phyloP scores from a whole-genome alignment of 768 basidiomycete species.

The Trametes maxima region DNA sequence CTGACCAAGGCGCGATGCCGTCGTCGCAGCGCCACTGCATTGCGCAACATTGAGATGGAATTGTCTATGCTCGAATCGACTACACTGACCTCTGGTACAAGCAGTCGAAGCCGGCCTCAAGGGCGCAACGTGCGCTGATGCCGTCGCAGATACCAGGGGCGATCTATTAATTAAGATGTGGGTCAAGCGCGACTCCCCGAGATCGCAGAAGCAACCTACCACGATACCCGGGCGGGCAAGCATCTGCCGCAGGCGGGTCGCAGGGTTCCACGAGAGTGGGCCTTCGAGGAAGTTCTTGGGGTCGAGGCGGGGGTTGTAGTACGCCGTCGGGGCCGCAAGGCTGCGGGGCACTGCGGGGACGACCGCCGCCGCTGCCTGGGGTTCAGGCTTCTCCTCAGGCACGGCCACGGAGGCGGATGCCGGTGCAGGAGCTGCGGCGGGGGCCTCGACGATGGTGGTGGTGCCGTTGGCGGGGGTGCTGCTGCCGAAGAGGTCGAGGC shows the following conservation, averaged over 20 bases:
- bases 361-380: not conserved
- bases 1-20: constrained; percentile 74
- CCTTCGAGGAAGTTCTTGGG: constrained; percentile 70
- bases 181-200: not conserved
- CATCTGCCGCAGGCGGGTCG: constrained; percentile 65
- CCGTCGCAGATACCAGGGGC: constrained; percentile 83
- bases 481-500: constrained; percentile 31
- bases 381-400: not conserved
- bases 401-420: not conserved
- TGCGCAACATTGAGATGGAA: not conserved
- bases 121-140: constrained; percentile 76
- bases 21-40: constrained; percentile 72
- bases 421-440: not conserved
- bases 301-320: constrained; percentile 71
- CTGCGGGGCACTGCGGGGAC: constrained; percentile 1
- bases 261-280: constrained; percentile 65
- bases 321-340: constrained; percentile 35
- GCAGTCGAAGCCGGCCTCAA: constrained; percentile 79
- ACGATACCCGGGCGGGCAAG: constrained; percentile 70
- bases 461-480: constrained; percentile 22
- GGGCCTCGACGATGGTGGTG: constrained; percentile 23
- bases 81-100: constrained; percentile 66
- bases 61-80: not conserved
- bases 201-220: constrained; percentile 43
- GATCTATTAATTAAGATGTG: constrained; percentile 42